A percentile compares a stretch with the other conserved stretches of the same genome.
phyloP scores from a whole-genome alignment of 768 basidiomycete genomes.

The Lactarius evosmus region DNA sequence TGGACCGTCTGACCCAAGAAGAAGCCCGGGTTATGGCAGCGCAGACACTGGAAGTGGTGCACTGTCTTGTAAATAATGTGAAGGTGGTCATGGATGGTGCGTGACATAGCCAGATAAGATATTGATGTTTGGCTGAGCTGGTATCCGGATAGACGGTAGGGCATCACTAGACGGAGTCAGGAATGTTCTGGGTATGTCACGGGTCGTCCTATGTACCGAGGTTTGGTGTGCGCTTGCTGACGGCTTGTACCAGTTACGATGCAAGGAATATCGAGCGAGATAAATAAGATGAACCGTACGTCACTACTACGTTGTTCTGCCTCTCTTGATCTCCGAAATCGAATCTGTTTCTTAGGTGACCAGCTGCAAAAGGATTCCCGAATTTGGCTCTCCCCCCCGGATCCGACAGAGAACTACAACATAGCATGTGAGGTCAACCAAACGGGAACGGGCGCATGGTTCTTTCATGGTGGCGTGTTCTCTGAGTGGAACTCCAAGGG shows the following conservation, averaged over 20 bases:
- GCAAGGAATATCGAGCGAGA: neutral
- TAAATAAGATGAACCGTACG: neutral
- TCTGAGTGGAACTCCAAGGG: neutral
- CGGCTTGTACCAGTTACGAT: neutral
- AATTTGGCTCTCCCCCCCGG: neutral
- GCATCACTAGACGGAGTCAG: neutral
- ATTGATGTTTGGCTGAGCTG: neutral
- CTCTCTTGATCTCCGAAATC: neutral
- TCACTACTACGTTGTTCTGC: neutral
- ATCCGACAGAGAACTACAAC: neutral
- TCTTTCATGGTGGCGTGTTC: neutral
- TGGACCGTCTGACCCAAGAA: neutral
- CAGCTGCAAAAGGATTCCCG: neutral
- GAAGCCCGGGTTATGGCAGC: neutral
- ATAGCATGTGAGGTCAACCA: neutral
- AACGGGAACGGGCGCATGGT: neutral
- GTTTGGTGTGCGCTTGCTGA: neutral
- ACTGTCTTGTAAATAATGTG: neutral
- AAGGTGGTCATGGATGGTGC: neutral
- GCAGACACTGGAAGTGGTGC: neutral
- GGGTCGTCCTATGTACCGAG: neutral
- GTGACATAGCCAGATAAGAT: neutral
- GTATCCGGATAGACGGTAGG: neutral
- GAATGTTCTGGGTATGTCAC: neutral
- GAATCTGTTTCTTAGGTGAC: neutral